Conservation (phyloP, 305 asterid genomes). For the Solanum hybrid region DNA sequence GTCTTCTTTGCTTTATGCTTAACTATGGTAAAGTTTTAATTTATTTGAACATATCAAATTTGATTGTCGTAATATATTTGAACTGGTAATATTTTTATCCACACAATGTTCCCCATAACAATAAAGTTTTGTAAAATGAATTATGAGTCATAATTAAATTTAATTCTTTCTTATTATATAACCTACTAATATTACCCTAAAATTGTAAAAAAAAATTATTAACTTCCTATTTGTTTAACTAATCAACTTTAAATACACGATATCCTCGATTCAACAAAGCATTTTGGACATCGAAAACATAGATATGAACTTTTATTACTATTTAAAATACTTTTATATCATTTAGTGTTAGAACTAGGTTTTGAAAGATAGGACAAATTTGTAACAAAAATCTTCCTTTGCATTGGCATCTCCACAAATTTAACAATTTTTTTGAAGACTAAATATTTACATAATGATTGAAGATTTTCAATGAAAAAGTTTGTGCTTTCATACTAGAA, state of each 20-base stretch:
- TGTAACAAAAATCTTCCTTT: background rate
- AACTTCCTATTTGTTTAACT: background rate
- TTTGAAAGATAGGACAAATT: background rate
- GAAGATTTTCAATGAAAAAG: background rate
- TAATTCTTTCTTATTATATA: background rate
- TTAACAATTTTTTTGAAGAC: background rate
- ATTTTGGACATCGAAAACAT: background rate
- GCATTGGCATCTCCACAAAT: background rate
- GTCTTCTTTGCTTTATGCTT: background rate
- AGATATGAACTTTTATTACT: background rate
- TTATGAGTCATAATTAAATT: background rate
- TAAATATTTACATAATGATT: background rate
- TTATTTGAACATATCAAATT: background rate
- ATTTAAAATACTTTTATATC: background rate
- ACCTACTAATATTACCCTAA: background rate
- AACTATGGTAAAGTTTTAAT: background rate
- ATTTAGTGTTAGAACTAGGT: background rate
- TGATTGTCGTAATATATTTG: background rate
- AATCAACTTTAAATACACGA: background rate
- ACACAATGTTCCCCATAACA: background rate
- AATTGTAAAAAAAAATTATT: background rate
- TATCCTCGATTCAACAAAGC: background rate
- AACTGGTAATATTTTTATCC: background rate
- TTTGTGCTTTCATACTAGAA: background rate
- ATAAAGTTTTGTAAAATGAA: background rate